Conservation (phyloP, 2,329 filamentous ascomycete species). For the Stachybotrys elegans region DNA sequence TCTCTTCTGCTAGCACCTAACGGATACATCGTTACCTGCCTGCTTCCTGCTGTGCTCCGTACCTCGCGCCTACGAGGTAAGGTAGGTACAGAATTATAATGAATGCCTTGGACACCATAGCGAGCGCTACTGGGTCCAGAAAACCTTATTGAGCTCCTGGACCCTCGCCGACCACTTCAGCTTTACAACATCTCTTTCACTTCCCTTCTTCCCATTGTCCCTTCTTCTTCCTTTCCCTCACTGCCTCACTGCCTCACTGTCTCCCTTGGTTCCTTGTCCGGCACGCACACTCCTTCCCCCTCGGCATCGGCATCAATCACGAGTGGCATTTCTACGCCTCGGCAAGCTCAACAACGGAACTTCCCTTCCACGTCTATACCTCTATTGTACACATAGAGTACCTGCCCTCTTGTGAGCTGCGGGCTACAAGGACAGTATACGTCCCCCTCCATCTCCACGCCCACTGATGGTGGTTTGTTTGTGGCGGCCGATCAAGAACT, state of each 20-base stretch:
- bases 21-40: too few species aligned
- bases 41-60: too few species aligned
- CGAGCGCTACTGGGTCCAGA: neutral
- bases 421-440: too few species aligned
- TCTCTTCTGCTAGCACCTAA: too few species aligned
- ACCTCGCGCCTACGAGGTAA: too few species aligned
- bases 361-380: too few species aligned
- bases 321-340: neutral
- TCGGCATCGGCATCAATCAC: neutral
- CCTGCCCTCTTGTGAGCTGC: too few species aligned
- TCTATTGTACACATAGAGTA: too few species aligned
- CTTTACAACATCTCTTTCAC: neutral
- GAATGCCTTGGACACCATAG: neutral
- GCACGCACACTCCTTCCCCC: neutral
- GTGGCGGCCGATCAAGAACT: too few species aligned
- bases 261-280: neutral
- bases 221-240: conserved; percentile 6
- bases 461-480: too few species aligned
- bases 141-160: neutral
- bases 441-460: neutral
- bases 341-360: too few species aligned
- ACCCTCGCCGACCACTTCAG: neutral
- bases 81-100: neutral
- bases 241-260: neutral
- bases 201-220: neutral